phyloP scores from a whole-genome alignment of 176 grass and related monocot genomes.

The Hsuehochloa calcarea region DNA sequence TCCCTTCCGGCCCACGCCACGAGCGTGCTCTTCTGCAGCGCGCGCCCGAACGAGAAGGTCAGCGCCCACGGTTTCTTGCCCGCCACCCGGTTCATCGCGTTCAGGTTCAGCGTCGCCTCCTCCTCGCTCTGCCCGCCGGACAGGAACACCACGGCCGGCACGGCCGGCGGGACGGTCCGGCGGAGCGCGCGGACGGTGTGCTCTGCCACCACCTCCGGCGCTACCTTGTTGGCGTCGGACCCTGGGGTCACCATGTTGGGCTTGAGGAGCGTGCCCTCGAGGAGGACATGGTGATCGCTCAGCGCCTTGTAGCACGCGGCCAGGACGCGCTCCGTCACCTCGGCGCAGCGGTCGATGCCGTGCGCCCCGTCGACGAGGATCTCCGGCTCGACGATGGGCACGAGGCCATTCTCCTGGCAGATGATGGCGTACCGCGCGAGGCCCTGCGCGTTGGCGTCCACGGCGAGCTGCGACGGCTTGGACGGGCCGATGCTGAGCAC shows the following conservation, averaged over 20 bases:
- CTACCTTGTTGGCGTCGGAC: conserved; percentile 40
- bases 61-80: conserved; percentile 69
- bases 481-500: conserved; percentile 51
- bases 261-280: conserved; percentile 52
- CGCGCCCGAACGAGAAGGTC: conserved; percentile 65
- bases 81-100: conserved; percentile 64
- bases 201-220: conserved; percentile 57
- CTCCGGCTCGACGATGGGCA: conserved; percentile 61
- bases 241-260: conserved; percentile 72
- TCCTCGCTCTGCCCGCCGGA: conserved; percentile 67
- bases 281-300: conserved; percentile 55
- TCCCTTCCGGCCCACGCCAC: conserved; percentile 55
- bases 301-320: conserved; percentile 57
- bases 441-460: conserved; percentile 44
- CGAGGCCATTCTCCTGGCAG: conserved; percentile 67
- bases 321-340: conserved; percentile 50
- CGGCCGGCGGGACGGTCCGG: conserved; percentile 54
- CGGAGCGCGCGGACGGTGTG: conserved; percentile 52
- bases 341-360: conserved; percentile 39
- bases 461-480: conserved; percentile 42
- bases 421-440: conserved; percentile 54
- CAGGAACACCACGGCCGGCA: conserved; percentile 63
- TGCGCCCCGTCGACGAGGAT: conserved; percentile 56
- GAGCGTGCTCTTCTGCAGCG: conserved; percentile 67
- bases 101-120: conserved; percentile 64